These are phyloP conservation scores for Plasmopara viticola DNA, from an alignment of 352 stramenopile genomes.

Conservation along the genomic window DNA sequence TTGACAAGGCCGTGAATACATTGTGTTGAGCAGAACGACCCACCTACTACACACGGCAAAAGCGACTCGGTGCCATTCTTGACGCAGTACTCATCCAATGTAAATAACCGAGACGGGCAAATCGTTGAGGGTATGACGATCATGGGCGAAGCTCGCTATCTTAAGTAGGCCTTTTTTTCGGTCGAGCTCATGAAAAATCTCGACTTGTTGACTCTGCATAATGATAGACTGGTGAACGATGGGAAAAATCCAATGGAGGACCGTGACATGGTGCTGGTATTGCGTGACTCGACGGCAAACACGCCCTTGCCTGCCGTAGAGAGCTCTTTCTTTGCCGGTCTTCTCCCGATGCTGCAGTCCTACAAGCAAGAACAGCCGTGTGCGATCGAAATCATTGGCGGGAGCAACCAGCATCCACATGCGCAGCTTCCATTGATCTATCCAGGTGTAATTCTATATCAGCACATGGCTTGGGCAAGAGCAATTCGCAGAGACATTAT, in stretches of 20 bases:
- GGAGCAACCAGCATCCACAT: constrained; percentile 37
- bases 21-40: constrained; percentile 49
- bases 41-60: constrained; percentile 60
- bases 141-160: constrained; percentile 53
- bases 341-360: constrained; percentile 30
- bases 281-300: constrained; percentile 45
- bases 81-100: constrained; percentile 81
- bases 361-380: constrained; percentile 20
- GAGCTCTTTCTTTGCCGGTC: constrained; percentile 29
- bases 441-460: constrained; percentile 30
- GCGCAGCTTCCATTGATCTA: constrained; percentile 48
- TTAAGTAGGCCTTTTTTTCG: constrained; percentile 30
- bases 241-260: constrained; percentile 47
- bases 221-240: constrained; percentile 44
- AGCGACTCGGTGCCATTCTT: constrained; percentile 45
- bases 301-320: constrained; percentile 33
- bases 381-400: constrained; percentile 53
- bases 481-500: not conserved
- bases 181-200: not conserved
- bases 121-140: constrained; percentile 31
- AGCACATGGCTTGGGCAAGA: constrained; percentile 1
- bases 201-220: constrained; percentile 1
- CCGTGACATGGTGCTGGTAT: constrained; percentile 52
- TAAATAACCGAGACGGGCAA: constrained; percentile 44
- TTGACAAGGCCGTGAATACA: constrained; percentile 5